Base-by-base conservation (phyloP, 2,329 filamentous ascomycete genomes). In the Dendryphion nanum region DNA sequence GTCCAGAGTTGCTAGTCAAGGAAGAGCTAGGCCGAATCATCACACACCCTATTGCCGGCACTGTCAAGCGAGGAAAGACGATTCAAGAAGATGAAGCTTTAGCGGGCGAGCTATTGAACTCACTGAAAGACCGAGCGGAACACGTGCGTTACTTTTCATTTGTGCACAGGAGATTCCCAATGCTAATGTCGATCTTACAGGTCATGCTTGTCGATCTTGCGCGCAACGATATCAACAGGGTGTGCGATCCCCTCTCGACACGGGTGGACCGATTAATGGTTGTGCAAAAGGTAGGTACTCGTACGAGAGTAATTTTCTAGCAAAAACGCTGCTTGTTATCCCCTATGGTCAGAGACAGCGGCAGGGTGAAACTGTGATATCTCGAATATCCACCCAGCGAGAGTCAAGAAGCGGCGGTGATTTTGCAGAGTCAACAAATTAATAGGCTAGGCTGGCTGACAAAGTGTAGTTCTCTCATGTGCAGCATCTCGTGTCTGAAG, bases 151-250 rank as follows among this genome's bases (percentile, higher is more conserved):
- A 36, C 29, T 38, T 36, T 20, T 30, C 13, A 17, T 33, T 18
- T 19, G 44, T 30, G 29, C 23, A 26, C n/a, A 8, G n/a, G 23
- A 26, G 48, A 88, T 88, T 88, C 35, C 88, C 16, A 95, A 71
- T 39, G 51, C 54, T 63, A 42, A 62, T 47, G 30, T 42, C 40
- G 37, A 47, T 32, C 40, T 37, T n/a, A 33, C 89, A 97, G 72
- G 90, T 97, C 58, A 98, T 98, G 93, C 74, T 98, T 52, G 93
- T 97, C 32, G 91, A 98, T 64, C 76, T 97, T 39, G 93, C 93
- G 10, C 82, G 93, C 41, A 97, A 98, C 74, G 93, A 98, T 66
- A 82, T 98, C 53, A 97, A 96, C 71, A 84, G 93, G 33, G 88
- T 98, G 16, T 95, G 89, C 66, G 89, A 96, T 68, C 93, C 93